These are phyloP conservation scores for Nepenthes mirabilis DNA, from an alignment of 148 eudicot species.

Conservation along the genomic window DNA sequence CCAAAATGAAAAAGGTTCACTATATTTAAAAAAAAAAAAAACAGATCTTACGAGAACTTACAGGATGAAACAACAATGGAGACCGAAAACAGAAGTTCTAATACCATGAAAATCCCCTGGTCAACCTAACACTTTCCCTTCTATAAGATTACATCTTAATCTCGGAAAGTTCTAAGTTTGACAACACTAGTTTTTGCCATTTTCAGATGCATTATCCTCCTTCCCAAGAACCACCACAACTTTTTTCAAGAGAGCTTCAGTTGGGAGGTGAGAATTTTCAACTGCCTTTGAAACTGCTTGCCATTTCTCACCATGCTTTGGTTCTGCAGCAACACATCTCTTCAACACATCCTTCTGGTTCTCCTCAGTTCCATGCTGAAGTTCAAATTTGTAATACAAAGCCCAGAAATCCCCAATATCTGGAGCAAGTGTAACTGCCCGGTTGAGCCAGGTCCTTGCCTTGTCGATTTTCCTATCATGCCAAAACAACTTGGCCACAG, in stretches of 20 bases:
- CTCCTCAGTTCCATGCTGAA: conserved; percentile 81
- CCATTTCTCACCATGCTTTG: conserved; percentile 97
- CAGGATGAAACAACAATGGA: too few relatives aligned
- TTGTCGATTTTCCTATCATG: conserved; percentile 91
- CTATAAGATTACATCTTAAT: too few relatives aligned
- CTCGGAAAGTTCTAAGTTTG: too few relatives aligned
- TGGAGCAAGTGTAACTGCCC: conserved; percentile 81
- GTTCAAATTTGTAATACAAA: conserved; percentile 69
- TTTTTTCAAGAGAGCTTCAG: conserved; percentile 77
- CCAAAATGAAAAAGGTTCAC: too few relatives aligned
- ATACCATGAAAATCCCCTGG: too few relatives aligned
- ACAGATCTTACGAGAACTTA: too few relatives aligned
- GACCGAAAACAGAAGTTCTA: too few relatives aligned
- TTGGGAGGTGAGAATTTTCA: conserved; percentile 83
- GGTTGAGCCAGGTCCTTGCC: conserved; percentile 72
- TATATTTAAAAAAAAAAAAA: too few relatives aligned
- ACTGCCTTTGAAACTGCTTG: conserved; percentile 65
- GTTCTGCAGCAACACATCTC: conserved; percentile 79
- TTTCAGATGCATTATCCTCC: conserved; percentile 60
- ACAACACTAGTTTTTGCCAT: not conserved
- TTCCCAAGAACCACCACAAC: conserved; percentile 64
- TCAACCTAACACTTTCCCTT: too few relatives aligned
- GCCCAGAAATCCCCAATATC: conserved; percentile 96
- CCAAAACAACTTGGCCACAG: conserved; percentile 83
- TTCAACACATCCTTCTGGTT: conserved; percentile 63